These are phyloP conservation scores for Claviceps sp. DNA, from an alignment of 2,329 filamentous ascomycete species.

Conservation along the genomic window DNA sequence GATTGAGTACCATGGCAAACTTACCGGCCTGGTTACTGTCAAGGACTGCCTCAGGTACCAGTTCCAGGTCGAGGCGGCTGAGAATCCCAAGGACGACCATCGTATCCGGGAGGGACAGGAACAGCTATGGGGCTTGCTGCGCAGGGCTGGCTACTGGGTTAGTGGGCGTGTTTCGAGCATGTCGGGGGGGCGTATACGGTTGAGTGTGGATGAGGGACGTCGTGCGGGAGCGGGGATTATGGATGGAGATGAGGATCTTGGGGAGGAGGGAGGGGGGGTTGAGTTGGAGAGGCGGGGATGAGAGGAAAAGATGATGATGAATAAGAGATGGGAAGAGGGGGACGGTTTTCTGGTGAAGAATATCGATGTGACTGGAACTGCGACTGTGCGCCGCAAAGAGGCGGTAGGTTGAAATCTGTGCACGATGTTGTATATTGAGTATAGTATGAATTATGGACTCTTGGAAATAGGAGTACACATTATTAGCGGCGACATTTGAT, in stretches of 20 bases:
- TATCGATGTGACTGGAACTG: no score
- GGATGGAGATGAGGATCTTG: conserved; percentile 28
- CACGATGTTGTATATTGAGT: no score
- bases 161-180: conserved; percentile 37
- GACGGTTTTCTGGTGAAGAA: no score
- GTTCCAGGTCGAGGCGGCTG: conserved; percentile 84
- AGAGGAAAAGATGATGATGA: neutral
- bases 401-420: no score
- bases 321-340: no score
- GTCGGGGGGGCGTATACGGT: conserved; percentile 43
- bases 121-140: conserved; percentile 47
- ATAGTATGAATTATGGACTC: no score
- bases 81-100: conserved; percentile 52
- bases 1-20: conserved; percentile 74
- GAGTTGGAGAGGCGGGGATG: conserved; percentile 27
- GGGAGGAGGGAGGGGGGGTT: conserved; percentile 28
- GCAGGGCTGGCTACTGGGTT: conserved; percentile 42
- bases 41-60: conserved; percentile 97
- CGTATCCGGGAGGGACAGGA: conserved; percentile 46
- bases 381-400: no score
- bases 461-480: no score
- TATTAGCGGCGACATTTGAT: neutral
- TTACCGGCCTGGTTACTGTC: conserved; percentile 80
- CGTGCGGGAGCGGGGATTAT: conserved; percentile 34
- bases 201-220: conserved; percentile 29